A percentile compares a stretch with the other conserved stretches of the same genome.
Evolutionary conservation across 768 basidiomycete genomes (phyloP).

Genomic region (Tricholoma hemisulphureum): DNA sequence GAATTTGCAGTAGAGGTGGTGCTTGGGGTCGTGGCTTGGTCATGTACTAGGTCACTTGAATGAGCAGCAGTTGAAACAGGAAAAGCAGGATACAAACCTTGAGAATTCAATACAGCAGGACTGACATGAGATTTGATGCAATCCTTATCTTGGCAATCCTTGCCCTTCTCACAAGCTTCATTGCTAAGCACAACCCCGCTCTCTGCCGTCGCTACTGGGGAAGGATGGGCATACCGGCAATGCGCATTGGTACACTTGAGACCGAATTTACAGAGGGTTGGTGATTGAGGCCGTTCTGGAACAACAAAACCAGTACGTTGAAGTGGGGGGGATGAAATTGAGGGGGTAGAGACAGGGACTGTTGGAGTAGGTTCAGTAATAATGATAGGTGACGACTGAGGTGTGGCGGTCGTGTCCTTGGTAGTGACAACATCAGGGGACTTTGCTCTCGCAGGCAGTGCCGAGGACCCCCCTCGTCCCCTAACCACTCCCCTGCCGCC

Average conservation of each 20-base stretch:
- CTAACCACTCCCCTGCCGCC: slow-evolving; percentile 47
- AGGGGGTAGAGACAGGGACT: slow-evolving; percentile 14
- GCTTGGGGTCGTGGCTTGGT: slow-evolving; percentile 38
- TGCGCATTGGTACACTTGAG: slow-evolving; percentile 87
- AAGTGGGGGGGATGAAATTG: slow-evolving; percentile 26
- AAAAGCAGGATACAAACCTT: slow-evolving; percentile 40
- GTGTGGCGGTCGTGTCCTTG: slow-evolving; percentile 19
- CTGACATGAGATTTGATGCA: slow-evolving; percentile 91
- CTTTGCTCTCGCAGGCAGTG: slow-evolving; percentile 26
- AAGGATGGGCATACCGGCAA: slow-evolving; percentile 92
- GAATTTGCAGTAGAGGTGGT: slow-evolving; percentile 27
- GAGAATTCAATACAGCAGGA: slow-evolving; percentile 72
- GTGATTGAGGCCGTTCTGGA: slow-evolving; percentile 82
- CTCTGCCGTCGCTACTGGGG: slow-evolving; percentile 93
- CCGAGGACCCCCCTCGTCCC: slow-evolving; percentile 43
- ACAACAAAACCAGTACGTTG: slow-evolving; percentile 50
- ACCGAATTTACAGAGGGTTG: slow-evolving; percentile 91
- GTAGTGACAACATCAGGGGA: slow-evolving; percentile 2
- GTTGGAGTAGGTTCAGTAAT: slow-evolving; percentile 30
- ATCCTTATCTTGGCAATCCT: slow-evolving; percentile 89
- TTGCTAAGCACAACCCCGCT: slow-evolving; percentile 94
- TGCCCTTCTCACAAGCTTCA: slow-evolving; percentile 88
- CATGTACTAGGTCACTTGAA: slow-evolving; percentile 28
- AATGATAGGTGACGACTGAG: slow-evolving; percentile 27
- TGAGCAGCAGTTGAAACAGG: slow-evolving; percentile 4